Conservation (phyloP, 1,284 basidiomycete genomes). For the Calocybe gambosa region DNA sequence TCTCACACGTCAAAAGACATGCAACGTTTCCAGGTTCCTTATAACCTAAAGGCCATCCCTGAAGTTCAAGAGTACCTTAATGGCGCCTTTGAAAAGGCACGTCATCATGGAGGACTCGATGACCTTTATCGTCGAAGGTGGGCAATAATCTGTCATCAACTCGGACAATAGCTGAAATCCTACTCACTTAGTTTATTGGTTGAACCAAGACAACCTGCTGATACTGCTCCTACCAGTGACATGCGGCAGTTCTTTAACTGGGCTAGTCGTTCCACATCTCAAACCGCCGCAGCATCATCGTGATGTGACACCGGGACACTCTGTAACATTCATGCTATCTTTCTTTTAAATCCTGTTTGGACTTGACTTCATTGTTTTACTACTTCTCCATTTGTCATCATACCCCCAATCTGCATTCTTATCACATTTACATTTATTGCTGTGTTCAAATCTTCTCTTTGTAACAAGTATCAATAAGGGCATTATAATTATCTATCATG, state of each 20-base stretch:
- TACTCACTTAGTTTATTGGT: constrained; percentile 54
- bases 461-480: constrained; percentile 16
- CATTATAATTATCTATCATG: constrained; percentile 9
- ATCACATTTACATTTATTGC: constrained; percentile 18
- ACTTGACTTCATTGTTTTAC: constrained; percentile 15
- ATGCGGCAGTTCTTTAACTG: constrained; percentile 73
- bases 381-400: constrained; percentile 9
- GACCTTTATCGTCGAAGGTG: constrained; percentile 79
- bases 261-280: constrained; percentile 51
- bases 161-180: constrained; percentile 6
- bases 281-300: constrained; percentile 23
- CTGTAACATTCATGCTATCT: constrained; percentile 14
- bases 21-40: constrained; percentile 88
- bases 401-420: constrained; percentile 13
- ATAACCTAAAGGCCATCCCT: constrained; percentile 75
- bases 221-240: constrained; percentile 58
- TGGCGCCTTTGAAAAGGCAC: constrained; percentile 65
- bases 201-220: constrained; percentile 73
- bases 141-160: constrained; percentile 16
- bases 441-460: constrained; percentile 16
- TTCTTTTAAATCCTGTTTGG: constrained; percentile 18
- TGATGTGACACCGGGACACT: constrained; percentile 12
- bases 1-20: constrained; percentile 51
- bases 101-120: constrained; percentile 68
- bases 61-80: constrained; percentile 80